Evolutionary conservation across 2,329 filamentous ascomycete genomes (phyloP), one percentile per base, ranked within the genome.

Genomic region (Fusarium sp.): DNA sequence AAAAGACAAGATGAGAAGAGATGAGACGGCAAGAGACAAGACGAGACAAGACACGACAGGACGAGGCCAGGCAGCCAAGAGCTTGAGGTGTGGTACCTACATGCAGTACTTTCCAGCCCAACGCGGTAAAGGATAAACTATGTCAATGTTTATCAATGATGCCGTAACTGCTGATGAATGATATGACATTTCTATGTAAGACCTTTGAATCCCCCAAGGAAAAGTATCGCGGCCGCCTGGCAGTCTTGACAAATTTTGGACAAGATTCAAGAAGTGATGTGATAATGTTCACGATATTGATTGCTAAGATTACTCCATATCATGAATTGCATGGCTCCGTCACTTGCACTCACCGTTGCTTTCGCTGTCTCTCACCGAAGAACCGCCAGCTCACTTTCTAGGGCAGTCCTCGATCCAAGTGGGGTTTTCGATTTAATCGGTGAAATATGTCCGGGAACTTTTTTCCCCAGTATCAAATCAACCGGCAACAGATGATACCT

Each of bases 141-240:
- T 58, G 60, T 71, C 56, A 55, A 47, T 63, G 44, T 66, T 71
- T 71, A 63, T 71, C 69, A 72, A 72, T 55, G 51, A 70, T 65
- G 56, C 58, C 40, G 66, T 71, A 63, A 71, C 37, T 56, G 63
- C 66, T 69, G 66, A 69, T 69, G 61, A 65, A 69, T 68, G 51
- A 62, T 67, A 45, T 65, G 62, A 57, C 37, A 47, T 57, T 52
- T 65, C 67, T 62, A 69, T 70, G 36, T 63, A 56, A 63, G 66
- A 52, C 37, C 62, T 34, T 26, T 34, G 34, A 11, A 36, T 33
- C 49, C 57, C 40, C 33, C 30, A n/a, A 52, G 37, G 18, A 46
- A 31, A 50, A 45, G 38, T 61, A 15, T 38, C 34, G 31, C 33
- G 36, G 53, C 62, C 33, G 57, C 40, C 42, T 54, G 30, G 12